phyloP scores from a whole-genome alignment of 441 rosid species.

The Viola pubescens region DNA sequence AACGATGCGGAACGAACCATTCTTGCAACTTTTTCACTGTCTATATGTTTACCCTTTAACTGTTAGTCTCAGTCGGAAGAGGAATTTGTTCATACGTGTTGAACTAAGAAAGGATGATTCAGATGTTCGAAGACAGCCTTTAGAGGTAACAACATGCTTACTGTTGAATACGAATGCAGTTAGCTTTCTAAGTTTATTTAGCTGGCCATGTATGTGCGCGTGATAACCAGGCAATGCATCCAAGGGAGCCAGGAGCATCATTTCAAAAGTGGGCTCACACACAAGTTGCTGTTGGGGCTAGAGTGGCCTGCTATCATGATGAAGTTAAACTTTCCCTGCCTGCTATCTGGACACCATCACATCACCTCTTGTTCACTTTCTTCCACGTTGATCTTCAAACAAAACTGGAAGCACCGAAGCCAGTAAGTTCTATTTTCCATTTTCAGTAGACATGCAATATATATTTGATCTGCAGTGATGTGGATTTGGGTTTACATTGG shows the following conservation, averaged over 20 bases:
- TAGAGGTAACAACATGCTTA: conserved; percentile 58
- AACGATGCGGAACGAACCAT: conserved; percentile 91
- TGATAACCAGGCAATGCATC: conserved; percentile 71
- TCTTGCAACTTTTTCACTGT: conserved; percentile 94
- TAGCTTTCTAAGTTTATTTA: conserved; percentile 17
- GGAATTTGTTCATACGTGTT: conserved; percentile 81
- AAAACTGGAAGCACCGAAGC: conserved; percentile 98
- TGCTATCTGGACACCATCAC: conserved; percentile 87
- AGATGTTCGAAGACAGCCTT: conserved; percentile 85
- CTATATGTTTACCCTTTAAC: conserved; percentile 84
- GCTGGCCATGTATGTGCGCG: conserved; percentile 20
- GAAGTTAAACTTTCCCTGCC: conserved; percentile 92
- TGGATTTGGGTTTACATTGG: neutral
- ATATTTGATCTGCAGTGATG: neutral
- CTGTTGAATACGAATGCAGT: conserved; percentile 14
- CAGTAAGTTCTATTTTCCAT: conserved; percentile 43
- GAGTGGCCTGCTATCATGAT: conserved; percentile 89
- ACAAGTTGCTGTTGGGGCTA: conserved; percentile 85
- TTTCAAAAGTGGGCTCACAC: conserved; percentile 91
- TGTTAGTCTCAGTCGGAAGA: conserved; percentile 89
- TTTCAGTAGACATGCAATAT: conserved; percentile 1
- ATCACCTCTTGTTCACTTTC: conserved; percentile 95
- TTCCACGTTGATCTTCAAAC: conserved; percentile 98
- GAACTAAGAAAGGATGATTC: conserved; percentile 94
- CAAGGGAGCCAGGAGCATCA: conserved; percentile 71